Percentiles rank a stretch among this genome's conserved stretches.
Conservation (phyloP, 768 basidiomycete species). For the Chiua virens region DNA sequence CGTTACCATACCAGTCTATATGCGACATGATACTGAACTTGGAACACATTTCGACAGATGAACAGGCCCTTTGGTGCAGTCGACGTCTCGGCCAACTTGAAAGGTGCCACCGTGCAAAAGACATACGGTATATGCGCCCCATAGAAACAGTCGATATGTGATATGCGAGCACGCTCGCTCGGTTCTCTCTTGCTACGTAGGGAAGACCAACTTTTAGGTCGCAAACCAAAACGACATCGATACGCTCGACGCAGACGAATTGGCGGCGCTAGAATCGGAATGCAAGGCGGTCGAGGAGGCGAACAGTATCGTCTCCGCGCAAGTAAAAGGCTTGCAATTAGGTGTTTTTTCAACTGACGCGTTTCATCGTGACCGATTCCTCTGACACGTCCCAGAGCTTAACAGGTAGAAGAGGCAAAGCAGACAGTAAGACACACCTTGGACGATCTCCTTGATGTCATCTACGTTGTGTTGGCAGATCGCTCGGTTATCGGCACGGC, state of each 20-base stretch:
- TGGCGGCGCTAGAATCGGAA: conserved; percentile 61
- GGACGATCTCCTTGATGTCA: conserved; percentile 13
- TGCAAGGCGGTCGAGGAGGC: conserved; percentile 56
- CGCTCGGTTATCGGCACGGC: conserved; percentile 43
- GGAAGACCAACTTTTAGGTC: conserved; percentile 86
- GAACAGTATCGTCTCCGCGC: conserved; percentile 50
- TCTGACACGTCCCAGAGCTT: conserved; percentile 49
- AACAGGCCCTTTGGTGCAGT: conserved; percentile 94
- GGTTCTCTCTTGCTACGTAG: conserved; percentile 34
- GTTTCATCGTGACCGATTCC: not conserved
- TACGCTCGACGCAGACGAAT: conserved; percentile 58
- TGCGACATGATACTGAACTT: not conserved
- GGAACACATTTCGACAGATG: conserved; percentile 51
- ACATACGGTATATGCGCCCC: conserved; percentile 59
- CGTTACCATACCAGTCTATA: conserved; percentile 6
- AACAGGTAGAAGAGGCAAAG: conserved; percentile 53
- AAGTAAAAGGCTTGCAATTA: conserved; percentile 46
- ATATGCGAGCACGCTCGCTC: not conserved
- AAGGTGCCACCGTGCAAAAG: conserved; percentile 83
- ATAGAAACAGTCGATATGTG: not conserved
- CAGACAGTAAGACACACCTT: conserved; percentile 45
- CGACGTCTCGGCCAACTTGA: conserved; percentile 88
- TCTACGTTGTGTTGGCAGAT: conserved; percentile 39
- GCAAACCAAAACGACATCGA: conserved; percentile 76
- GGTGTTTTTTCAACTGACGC: conserved; percentile 11